Evolutionary conservation across 345 rosid species (phyloP).

Genomic region (Hibiscus syriacus): DNA sequence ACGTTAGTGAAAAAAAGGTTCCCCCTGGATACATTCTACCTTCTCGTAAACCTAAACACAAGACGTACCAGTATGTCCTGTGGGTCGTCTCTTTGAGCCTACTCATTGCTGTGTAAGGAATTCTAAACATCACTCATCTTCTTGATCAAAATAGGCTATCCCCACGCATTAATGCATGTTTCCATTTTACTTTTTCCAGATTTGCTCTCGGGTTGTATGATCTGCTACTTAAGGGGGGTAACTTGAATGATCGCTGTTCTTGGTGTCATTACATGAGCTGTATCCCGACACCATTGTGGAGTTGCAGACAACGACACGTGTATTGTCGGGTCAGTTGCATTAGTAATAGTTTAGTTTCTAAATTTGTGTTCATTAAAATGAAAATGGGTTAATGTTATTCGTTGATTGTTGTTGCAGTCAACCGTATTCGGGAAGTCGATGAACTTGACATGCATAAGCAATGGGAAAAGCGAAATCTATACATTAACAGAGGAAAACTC

Average conservation of each 20-base stretch:
- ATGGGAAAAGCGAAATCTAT: conserved; percentile 38
- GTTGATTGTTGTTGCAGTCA: conserved; percentile 34
- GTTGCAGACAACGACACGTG: conserved; percentile 45
- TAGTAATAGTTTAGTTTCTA: not conserved
- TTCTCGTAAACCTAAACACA: conserved; percentile 53
- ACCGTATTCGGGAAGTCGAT: conserved; percentile 36
- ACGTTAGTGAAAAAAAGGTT: not conserved
- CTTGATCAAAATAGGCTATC: not conserved
- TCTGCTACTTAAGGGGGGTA: conserved; percentile 52
- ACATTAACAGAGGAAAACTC: conserved; percentile 14
- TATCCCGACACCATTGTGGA: conserved; percentile 70
- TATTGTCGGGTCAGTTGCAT: conserved; percentile 47
- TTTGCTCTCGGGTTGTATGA: conserved; percentile 48
- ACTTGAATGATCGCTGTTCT: conserved; percentile 62
- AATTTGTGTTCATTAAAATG: not conserved
- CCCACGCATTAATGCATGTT: not conserved
- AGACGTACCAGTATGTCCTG: conserved; percentile 63
- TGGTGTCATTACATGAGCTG: conserved; percentile 91
- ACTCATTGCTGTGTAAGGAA: conserved; percentile 52
- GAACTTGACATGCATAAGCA: conserved; percentile 55
- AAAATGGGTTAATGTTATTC: not conserved
- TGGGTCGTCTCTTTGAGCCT: conserved; percentile 43
- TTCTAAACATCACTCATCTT: not conserved
- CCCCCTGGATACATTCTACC: not conserved
- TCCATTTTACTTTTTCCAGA: conserved; percentile 18